phyloP scores from a whole-genome alignment of 257 asterid genomes.

The Marsdenia floribunda region DNA sequence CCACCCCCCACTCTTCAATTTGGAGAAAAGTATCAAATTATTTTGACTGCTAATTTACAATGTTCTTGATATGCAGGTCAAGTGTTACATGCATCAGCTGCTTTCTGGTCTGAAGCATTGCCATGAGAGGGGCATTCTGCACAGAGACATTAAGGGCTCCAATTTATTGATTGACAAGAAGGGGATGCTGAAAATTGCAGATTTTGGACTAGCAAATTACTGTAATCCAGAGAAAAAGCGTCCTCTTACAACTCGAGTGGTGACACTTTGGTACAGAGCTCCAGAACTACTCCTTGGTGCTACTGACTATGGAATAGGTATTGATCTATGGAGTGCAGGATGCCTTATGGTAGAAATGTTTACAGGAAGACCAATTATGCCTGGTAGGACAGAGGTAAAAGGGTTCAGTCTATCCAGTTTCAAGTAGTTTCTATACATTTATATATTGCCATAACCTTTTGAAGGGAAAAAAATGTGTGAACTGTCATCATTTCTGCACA shows the following conservation, averaged over 20 bases:
- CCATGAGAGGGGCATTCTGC: constrained; percentile 73
- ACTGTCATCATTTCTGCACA: background rate
- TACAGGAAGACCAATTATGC: constrained; percentile 66
- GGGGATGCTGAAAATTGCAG: constrained; percentile 74
- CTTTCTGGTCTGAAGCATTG: constrained; percentile 76
- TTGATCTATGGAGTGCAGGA: constrained; percentile 89
- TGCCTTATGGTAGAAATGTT: constrained; percentile 93
- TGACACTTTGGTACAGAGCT: constrained; percentile 86
- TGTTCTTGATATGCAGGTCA: constrained; percentile 40
- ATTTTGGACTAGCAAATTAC: constrained; percentile 69
- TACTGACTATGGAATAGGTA: constrained; percentile 66
- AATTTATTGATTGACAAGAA: constrained; percentile 59
- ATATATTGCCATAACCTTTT: background rate
- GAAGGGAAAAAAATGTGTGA: background rate
- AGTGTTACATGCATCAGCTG: constrained; percentile 68
- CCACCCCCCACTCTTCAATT: background rate
- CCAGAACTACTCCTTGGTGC: constrained; percentile 74
- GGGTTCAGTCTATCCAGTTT: background rate
- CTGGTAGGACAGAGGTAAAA: constrained; percentile 79
- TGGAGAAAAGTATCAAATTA: background rate
- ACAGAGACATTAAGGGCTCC: constrained; percentile 80
- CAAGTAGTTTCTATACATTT: background rate
- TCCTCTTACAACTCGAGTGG: constrained; percentile 71
- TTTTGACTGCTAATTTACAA: constrained; percentile 16
- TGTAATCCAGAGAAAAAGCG: constrained; percentile 40